Evolutionary conservation across 2,329 filamentous ascomycete species (phyloP).

Genomic region (Fusarium nisikadoi): DNA sequence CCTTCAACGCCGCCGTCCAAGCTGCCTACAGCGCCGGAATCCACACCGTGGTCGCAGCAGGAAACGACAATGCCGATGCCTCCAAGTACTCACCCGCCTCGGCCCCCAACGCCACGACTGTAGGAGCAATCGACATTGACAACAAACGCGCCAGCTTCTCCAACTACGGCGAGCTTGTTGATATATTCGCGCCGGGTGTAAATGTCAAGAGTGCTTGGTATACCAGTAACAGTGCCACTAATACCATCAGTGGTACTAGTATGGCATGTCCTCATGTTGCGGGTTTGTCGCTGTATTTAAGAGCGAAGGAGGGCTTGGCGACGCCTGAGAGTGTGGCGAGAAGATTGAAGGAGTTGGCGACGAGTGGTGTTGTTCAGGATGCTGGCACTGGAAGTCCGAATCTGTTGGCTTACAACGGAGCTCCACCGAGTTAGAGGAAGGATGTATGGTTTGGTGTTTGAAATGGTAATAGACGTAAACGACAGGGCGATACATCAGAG

Average conservation of each 20-base stretch:
- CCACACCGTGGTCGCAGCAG: slow-evolving; percentile 65
- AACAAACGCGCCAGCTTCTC: slow-evolving; percentile 57
- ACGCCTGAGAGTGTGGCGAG: slow-evolving; percentile 56
- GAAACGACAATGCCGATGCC: slow-evolving; percentile 59
- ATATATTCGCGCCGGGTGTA: slow-evolving; percentile 63
- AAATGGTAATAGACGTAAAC: not conserved
- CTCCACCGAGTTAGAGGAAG: not conserved
- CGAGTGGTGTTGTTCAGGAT: slow-evolving; percentile 51
- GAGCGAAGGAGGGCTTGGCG: slow-evolving; percentile 44
- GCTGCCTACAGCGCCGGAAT: slow-evolving; percentile 59
- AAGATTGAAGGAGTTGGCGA: slow-evolving; percentile 55
- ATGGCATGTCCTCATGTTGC: slow-evolving; percentile 72
- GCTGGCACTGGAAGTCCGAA: slow-evolving; percentile 54
- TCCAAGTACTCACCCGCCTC: slow-evolving; percentile 59
- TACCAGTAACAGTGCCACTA: slow-evolving; percentile 53
- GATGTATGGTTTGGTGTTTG: not conserved
- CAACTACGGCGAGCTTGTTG: slow-evolving; percentile 61
- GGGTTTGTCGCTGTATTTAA: slow-evolving; percentile 68
- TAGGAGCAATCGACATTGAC: slow-evolving; percentile 58
- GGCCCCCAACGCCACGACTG: slow-evolving; percentile 60
- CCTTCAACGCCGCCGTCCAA: slow-evolving; percentile 63
- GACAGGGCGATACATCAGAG: not conserved
- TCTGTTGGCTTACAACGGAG: slow-evolving; percentile 60
- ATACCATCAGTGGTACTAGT: slow-evolving; percentile 66
- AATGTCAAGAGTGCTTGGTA: slow-evolving; percentile 60